Percentiles rank a stretch among this genome's conserved stretches.
Conservation (phyloP, 495 filamentous ascomycete genomes). For the Filosporella fistucella region DNA sequence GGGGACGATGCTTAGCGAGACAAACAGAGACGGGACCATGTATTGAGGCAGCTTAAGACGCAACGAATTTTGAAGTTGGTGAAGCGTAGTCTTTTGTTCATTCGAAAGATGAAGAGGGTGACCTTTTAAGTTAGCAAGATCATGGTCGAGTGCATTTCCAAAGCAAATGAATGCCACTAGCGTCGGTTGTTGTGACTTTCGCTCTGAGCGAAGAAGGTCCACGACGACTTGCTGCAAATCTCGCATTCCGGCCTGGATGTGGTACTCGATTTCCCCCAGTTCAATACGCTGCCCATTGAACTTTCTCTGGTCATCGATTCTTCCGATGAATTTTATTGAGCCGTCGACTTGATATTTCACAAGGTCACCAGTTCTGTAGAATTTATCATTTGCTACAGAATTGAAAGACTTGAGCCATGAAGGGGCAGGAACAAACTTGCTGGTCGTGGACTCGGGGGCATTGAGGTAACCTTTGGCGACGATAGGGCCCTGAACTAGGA, state of each 20-base stretch:
- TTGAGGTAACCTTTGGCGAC: constrained; percentile 45
- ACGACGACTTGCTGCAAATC: too few species aligned
- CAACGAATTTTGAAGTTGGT: neutral
- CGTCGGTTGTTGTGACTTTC: too few species aligned
- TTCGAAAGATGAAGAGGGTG: too few species aligned
- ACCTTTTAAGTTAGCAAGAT: too few species aligned
- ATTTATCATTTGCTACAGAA: constrained; percentile 31
- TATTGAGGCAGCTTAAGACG: constrained; percentile 9
- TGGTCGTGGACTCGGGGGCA: neutral
- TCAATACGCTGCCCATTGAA: constrained; percentile 27
- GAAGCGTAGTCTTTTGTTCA: too few species aligned
- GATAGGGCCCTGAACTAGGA: constrained; percentile 53
- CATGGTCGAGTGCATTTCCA: too few species aligned
- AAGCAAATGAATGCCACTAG: too few species aligned
- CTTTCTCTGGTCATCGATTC: constrained; percentile 26
- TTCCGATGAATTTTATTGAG: constrained; percentile 28
- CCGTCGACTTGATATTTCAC: constrained; percentile 28
- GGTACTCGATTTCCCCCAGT: constrained; percentile 35
- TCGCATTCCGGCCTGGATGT: too few species aligned
- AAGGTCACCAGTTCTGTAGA: constrained; percentile 45
- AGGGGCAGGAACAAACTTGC: constrained; percentile 25
- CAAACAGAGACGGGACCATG: constrained; percentile 22
- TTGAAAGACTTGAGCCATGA: constrained; percentile 6
- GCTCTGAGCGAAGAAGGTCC: too few species aligned
- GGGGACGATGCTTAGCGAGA: constrained; percentile 4